These are phyloP conservation scores for Plantago ovata DNA, from an alignment of 257 asterid species.

Conservation along the genomic window DNA sequence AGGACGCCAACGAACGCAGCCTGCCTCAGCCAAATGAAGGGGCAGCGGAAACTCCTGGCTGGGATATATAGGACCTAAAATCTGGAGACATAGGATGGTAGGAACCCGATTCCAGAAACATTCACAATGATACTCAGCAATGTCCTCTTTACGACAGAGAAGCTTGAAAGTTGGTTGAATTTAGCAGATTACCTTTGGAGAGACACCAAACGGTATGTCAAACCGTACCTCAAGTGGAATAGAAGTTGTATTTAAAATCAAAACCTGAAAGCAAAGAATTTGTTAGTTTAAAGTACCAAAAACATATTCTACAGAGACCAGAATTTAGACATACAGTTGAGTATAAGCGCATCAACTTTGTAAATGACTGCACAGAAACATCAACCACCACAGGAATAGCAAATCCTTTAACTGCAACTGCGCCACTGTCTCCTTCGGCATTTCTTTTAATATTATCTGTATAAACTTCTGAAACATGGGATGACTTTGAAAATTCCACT, in stretches of 20 bases:
- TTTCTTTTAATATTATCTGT: conserved; percentile 34
- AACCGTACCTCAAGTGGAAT: conserved; percentile 83
- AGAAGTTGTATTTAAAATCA: conserved; percentile 72
- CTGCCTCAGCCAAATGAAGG: conserved; percentile 92
- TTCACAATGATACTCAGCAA: neutral
- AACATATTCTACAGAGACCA: conserved; percentile 6
- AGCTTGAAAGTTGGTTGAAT: conserved; percentile 10
- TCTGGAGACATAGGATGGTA: conserved; percentile 43
- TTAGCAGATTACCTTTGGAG: conserved; percentile 71
- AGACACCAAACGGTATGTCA: conserved; percentile 91
- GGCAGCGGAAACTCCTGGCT: conserved; percentile 98
- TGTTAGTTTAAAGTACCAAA: conserved; percentile 21
- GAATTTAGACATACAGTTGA: conserved; percentile 66
- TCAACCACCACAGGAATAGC: conserved; percentile 89
- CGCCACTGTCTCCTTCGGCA: conserved; percentile 36
- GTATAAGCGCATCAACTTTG: conserved; percentile 77
- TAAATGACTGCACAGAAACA: conserved; percentile 79
- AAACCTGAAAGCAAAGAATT: conserved; percentile 62
- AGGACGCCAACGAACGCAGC: conserved; percentile 93
- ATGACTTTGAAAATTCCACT: conserved; percentile 72
- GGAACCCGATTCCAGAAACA: conserved; percentile 18
- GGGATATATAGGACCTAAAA: conserved; percentile 86
- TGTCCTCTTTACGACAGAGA: conserved; percentile 3
- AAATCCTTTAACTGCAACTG: conserved; percentile 53
- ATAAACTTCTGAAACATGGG: conserved; percentile 44